Percentiles rank a stretch among this genome's conserved stretches.
phyloP scores from a whole-genome alignment of 1,139 yeast genomes.

The Hemisphaericaspora lyxosophila region DNA sequence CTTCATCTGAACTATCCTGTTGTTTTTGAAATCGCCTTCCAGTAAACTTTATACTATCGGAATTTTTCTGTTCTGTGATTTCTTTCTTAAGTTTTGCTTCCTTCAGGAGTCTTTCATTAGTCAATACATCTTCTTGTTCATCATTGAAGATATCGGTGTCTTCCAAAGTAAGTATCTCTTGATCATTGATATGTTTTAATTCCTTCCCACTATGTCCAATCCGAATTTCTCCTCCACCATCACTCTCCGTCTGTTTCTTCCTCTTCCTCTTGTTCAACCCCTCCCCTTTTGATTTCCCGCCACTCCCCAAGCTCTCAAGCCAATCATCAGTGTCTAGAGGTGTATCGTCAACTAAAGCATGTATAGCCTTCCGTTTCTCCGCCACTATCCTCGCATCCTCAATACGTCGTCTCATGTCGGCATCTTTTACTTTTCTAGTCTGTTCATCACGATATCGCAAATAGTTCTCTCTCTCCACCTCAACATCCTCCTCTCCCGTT shows the following conservation, averaged over 20 bases:
- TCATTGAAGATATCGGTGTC: conserved; percentile 55
- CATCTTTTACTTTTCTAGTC: neutral
- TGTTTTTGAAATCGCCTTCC: conserved; percentile 21
- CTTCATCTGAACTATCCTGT: conserved; percentile 11
- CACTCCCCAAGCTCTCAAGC: neutral
- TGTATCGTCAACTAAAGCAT: too few relatives aligned
- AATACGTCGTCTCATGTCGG: neutral
- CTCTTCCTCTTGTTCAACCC: conserved; percentile 24
- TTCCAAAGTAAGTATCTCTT: conserved; percentile 62
- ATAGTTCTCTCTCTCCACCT: neutral
- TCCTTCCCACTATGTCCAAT: conserved; percentile 49
- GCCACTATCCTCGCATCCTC: neutral
- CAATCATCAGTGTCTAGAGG: conserved; percentile 1
- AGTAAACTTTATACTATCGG: conserved; percentile 25
- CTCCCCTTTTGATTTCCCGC: too few relatives aligned
- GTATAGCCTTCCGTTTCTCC: too few relatives aligned
- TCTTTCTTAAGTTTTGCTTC: conserved; percentile 27
- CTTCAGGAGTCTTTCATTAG: conserved; percentile 39
- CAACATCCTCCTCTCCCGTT: neutral
- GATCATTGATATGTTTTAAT: conserved; percentile 37
- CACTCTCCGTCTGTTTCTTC: conserved; percentile 16
- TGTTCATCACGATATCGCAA: neutral
- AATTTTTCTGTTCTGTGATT: conserved; percentile 24
- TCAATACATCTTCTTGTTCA: conserved; percentile 50
- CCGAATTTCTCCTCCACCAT: conserved; percentile 18